Percentiles rank a stretch among this genome's conserved stretches.
phyloP scores from a whole-genome alignment of 495 filamentous ascomycete species.

The Penicillium tannophilum region DNA sequence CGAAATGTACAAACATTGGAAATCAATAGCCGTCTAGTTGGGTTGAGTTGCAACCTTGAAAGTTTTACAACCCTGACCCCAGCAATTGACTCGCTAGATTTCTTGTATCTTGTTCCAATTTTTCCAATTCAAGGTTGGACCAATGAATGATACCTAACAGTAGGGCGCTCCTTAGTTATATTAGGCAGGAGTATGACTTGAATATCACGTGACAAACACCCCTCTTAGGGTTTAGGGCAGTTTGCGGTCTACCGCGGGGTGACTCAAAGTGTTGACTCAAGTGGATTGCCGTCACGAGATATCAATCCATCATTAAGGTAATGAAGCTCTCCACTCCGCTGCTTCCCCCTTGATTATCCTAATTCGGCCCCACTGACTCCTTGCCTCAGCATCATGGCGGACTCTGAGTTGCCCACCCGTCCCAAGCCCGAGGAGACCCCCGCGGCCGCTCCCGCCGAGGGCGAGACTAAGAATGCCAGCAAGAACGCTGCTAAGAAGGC shows the following conservation, averaged over 20 bases:
- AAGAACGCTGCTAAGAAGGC: slow-evolving; percentile 70
- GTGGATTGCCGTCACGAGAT: slow-evolving; percentile 11
- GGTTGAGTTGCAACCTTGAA: no score
- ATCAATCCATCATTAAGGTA: slow-evolving; percentile 28
- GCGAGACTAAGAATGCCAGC: slow-evolving; percentile 50
- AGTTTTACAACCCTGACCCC: no score
- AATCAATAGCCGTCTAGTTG: no score
- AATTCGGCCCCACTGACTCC: slow-evolving; percentile 7
- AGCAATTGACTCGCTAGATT: no score
- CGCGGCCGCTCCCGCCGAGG: slow-evolving; percentile 36
- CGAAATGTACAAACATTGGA: no score
- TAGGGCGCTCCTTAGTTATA: no score
- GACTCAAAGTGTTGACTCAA: slow-evolving; percentile 27
- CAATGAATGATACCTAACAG: no score
- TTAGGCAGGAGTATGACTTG: neutral
- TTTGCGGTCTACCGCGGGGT: slow-evolving; percentile 36
- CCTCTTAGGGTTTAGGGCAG: slow-evolving; percentile 51
- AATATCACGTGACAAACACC: slow-evolving; percentile 33
- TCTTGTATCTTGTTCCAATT: neutral
- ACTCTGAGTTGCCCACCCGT: slow-evolving; percentile 50
- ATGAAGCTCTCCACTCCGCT: neutral
- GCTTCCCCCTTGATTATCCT: neutral
- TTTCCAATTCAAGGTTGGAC: no score
- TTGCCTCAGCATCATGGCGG: slow-evolving; percentile 40
- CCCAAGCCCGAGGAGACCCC: slow-evolving; percentile 50